Evolutionary conservation across 768 basidiomycete species (phyloP).

Genomic region (Tephrocybe sp.): DNA sequence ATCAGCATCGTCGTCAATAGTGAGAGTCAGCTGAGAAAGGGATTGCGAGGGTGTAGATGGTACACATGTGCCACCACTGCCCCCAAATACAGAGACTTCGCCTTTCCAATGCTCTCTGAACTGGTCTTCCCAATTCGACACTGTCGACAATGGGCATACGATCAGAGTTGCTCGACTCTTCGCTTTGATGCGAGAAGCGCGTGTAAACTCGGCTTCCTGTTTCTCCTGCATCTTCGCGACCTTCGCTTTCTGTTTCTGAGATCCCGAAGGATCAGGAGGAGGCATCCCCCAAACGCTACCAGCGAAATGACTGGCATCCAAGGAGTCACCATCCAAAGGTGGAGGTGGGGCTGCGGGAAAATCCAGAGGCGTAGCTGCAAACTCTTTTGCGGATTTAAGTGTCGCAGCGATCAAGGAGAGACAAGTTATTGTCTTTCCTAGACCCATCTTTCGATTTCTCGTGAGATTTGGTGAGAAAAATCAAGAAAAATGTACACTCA

Average conservation of each 20-base stretch:
- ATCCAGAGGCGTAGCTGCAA: slow-evolving; percentile 56
- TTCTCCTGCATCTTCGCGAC: slow-evolving; percentile 66
- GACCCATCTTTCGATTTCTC: slow-evolving; percentile 73
- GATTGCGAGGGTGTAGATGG: slow-evolving; percentile 33
- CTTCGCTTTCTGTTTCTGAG: slow-evolving; percentile 63
- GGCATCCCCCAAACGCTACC: slow-evolving; percentile 90
- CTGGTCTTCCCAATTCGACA: slow-evolving; percentile 99
- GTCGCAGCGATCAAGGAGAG: slow-evolving; percentile 93
- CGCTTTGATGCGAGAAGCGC: slow-evolving; percentile 74
- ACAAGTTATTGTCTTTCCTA: slow-evolving; percentile 96
- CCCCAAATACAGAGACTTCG: slow-evolving; percentile 79
- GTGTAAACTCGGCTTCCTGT: slow-evolving; percentile 62
- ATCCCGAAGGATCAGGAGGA: slow-evolving; percentile 27
- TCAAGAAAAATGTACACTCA: slow-evolving; percentile 37
- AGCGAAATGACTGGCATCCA: slow-evolving; percentile 59
- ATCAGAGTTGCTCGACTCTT: slow-evolving; percentile 92
- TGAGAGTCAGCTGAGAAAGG: slow-evolving; percentile 33
- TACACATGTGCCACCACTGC: slow-evolving; percentile 48
- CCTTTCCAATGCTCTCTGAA: slow-evolving; percentile 97
- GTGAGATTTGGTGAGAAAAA: not conserved
- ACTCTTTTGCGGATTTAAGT: slow-evolving; percentile 61
- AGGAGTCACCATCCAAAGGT: slow-evolving; percentile 22
- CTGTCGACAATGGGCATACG: slow-evolving; percentile 93
- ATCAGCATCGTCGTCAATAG: slow-evolving; percentile 28
- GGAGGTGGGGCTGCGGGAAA: slow-evolving; percentile 35